These are phyloP conservation scores for Suillus discolor DNA, from an alignment of 768 basidiomycete genomes.

Conservation along the genomic window DNA sequence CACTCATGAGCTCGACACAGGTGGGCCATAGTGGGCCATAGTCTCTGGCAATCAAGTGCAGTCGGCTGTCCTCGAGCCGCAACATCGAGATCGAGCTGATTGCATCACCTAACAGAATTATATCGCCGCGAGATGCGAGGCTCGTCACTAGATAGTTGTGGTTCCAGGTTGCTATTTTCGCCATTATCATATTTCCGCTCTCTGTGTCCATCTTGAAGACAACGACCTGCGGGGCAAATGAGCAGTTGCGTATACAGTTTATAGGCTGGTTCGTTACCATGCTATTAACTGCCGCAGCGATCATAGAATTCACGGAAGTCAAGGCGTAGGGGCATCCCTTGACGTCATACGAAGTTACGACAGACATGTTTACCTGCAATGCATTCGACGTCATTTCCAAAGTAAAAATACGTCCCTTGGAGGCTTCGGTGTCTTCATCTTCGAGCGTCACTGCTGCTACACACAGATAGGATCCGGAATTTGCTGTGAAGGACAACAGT, in stretches of 20 bases:
- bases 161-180: conserved; percentile 62
- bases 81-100: conserved; percentile 79
- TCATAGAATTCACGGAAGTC: conserved; percentile 45
- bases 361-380: conserved; percentile 22
- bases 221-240: conserved; percentile 41
- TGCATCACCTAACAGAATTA: conserved; percentile 75
- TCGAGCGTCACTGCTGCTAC: conserved; percentile 48
- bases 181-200: conserved; percentile 33
- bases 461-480: conserved; percentile 47
- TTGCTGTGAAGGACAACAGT: conserved; percentile 37
- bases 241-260: background rate
- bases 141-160: conserved; percentile 82
- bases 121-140: conserved; percentile 55
- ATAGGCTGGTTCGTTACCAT: conserved; percentile 49
- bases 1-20: conserved; percentile 57
- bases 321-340: conserved; percentile 74
- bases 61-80: conserved; percentile 44
- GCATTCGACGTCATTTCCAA: conserved; percentile 42
- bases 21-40: conserved; percentile 78
- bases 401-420: conserved; percentile 62
- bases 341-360: conserved; percentile 48
- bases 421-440: conserved; percentile 50
- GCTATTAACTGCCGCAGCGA: conserved; percentile 77
- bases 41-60: conserved; percentile 67
- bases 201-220: conserved; percentile 44